Percentiles rank a stretch among this genome's conserved stretches.
Conservation (phyloP, 768 basidiomycete genomes). For the Pulveroboletus sp. region DNA sequence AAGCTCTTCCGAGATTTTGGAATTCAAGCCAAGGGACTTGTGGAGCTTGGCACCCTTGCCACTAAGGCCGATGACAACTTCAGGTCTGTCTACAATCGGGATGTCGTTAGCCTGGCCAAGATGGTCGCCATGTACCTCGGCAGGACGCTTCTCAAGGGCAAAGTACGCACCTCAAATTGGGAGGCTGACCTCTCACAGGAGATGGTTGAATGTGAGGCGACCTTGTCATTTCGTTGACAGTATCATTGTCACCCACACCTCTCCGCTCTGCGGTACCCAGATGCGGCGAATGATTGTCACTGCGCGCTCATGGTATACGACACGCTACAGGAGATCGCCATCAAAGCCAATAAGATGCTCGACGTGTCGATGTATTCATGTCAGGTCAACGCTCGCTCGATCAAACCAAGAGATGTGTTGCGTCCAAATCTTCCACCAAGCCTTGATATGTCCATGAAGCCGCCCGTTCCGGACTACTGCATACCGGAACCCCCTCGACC, state of each 20-base stretch:
- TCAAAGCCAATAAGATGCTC: slow-evolving; percentile 16
- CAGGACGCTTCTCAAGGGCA: slow-evolving; percentile 40
- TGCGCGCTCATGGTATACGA: slow-evolving; percentile 44
- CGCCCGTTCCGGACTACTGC: slow-evolving; percentile 20
- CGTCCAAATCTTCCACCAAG: background rate
- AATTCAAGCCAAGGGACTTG: slow-evolving; percentile 37
- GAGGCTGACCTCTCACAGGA: slow-evolving; percentile 33
- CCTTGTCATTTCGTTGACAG: background rate
- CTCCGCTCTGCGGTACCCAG: slow-evolving; percentile 20
- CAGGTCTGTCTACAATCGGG: slow-evolving; percentile 30
- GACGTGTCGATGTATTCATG: slow-evolving; percentile 22
- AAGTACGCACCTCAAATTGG: slow-evolving; percentile 48
- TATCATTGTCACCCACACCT: background rate
- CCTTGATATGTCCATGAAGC: background rate
- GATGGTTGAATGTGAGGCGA: slow-evolving; percentile 38
- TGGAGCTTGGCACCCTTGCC: slow-evolving; percentile 46
- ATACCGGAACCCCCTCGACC: slow-evolving; percentile 29
- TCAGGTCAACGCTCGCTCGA: slow-evolving; percentile 21
- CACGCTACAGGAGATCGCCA: slow-evolving; percentile 33
- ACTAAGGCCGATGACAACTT: slow-evolving; percentile 37
- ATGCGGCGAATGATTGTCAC: slow-evolving; percentile 52
- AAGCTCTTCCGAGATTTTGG: slow-evolving; percentile 48
- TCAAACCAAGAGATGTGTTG: background rate
- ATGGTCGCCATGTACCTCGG: slow-evolving; percentile 42
- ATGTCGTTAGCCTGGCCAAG: slow-evolving; percentile 40